Evolutionary conservation across 1,284 basidiomycete species (phyloP), one percentile per base, ranked within the genome.

Genomic region (Ganoderma leucocontextum): DNA sequence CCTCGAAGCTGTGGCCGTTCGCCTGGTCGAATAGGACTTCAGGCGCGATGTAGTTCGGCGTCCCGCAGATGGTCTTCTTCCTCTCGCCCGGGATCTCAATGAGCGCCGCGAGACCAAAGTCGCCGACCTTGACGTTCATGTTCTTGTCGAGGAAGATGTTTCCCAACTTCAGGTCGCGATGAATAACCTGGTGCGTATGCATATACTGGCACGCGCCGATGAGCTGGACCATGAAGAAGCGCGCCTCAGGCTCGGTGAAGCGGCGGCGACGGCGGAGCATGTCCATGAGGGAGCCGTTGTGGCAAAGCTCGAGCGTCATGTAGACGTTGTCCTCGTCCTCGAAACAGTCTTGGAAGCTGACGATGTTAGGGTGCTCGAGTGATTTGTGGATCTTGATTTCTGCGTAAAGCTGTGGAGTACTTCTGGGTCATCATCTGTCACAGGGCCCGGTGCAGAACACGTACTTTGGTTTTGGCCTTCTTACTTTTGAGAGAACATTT

Each of bases 21-120:
- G 92, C 95, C 55, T 94, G 95, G 79, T 98, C 96, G 79, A 98
- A 99, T 69, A 99, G 83, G 41, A 99, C 96, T 79, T 99, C 97
- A 0, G 97, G 98, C 0, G 98, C 98, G 74, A 99, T 99, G 80
- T 99, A 99, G 80, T 99, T 99, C 1, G 97, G 98, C 1, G 97
- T 99, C 7, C 97, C 98, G 76, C 97, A 99, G 61, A 99, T 97
- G 0, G 97, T 99, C 89, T 98, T 98, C 86, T 99, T 98, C 74
- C 97, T 84, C 80, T 99, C 98, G 1, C 97, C 97, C 12, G 94
- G 94, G 78, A 91, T 96, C 81, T 99, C 97, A 65, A 99, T 97
- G 66, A 99, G 86, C 1, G 98, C 97, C 0, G 98, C 97, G 25
- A 99, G 86, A 12, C 98, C 97, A 82, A 99, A 98, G 82, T 99